phyloP scores from a whole-genome alignment of 108 stramenopile species.

The Cyclotella cryptica region DNA sequence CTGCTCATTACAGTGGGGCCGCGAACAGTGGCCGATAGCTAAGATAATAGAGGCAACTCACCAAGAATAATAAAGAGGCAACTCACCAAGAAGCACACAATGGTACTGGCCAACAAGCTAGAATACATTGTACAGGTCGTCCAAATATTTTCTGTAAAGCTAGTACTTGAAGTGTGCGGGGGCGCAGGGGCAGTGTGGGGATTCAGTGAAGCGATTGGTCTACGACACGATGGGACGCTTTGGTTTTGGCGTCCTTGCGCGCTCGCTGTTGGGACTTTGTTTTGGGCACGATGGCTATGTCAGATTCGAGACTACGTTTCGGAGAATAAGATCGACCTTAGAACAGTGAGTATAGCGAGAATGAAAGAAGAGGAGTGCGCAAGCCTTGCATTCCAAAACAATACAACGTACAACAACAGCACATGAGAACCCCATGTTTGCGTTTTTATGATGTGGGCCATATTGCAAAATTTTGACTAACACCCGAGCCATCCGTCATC shows the following conservation, averaged over 20 bases:
- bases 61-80: too few relatives aligned
- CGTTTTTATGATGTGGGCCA: too few relatives aligned
- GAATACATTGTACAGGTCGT: too few relatives aligned
- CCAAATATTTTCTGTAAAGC: slow-evolving; percentile 14
- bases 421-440: too few relatives aligned
- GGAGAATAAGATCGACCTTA: slow-evolving; percentile 4
- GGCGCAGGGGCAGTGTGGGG: slow-evolving; percentile 71
- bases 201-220: slow-evolving; percentile 60
- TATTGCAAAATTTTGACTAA: too few relatives aligned
- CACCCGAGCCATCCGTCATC: too few relatives aligned
- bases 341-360: neutral
- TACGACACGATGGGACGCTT: slow-evolving; percentile 45
- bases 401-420: neutral
- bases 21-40: too few relatives aligned
- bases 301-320: slow-evolving; percentile 15
- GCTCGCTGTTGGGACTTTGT: slow-evolving; percentile 43
- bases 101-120: too few relatives aligned
- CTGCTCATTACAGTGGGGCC: too few relatives aligned
- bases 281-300: slow-evolving; percentile 52
- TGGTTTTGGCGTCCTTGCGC: slow-evolving; percentile 68
- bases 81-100: too few relatives aligned
- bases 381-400: neutral
- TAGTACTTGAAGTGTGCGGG: slow-evolving; percentile 66
- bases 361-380: neutral
- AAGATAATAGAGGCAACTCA: too few relatives aligned